Percentiles rank a stretch among this genome's conserved stretches.
phyloP scores from a whole-genome alignment of 257 asterid genomes.

The Forsythia suspensa region DNA sequence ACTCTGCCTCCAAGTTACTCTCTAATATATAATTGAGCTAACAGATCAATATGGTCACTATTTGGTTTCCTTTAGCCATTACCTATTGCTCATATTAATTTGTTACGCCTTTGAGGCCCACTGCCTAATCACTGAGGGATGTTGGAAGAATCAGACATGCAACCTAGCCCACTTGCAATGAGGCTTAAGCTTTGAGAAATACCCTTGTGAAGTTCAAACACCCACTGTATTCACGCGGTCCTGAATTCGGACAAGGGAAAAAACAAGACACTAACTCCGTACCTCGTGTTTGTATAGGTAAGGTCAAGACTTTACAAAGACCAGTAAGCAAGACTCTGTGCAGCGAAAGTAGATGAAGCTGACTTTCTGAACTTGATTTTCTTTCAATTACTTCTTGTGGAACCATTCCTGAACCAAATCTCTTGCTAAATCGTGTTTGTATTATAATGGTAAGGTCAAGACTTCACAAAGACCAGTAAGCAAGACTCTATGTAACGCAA shows the following conservation, averaged over 20 bases:
- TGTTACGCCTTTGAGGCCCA: background rate
- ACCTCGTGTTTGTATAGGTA: background rate
- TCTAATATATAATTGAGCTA: background rate
- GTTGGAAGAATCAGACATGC: background rate
- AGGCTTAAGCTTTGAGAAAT: background rate
- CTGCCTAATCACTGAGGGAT: background rate
- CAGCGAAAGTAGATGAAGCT: no score
- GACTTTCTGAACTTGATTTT: background rate
- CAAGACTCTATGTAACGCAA: background rate
- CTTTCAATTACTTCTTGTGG: background rate
- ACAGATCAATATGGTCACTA: background rate
- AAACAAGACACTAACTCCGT: background rate
- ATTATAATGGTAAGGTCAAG: background rate
- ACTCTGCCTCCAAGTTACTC: background rate
- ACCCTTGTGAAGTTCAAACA: background rate
- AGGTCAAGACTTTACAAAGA: background rate
- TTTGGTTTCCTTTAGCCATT: background rate
- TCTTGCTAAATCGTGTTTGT: background rate
- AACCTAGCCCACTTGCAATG: background rate
- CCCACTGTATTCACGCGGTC: background rate
- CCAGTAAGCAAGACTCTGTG: background rate
- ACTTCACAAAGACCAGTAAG: background rate
- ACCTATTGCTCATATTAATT: background rate
- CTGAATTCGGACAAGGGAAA: background rate
- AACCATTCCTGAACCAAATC: background rate